Conservation (phyloP, 192 early-diverging fungal species). For the Dissophora globulifera region DNA sequence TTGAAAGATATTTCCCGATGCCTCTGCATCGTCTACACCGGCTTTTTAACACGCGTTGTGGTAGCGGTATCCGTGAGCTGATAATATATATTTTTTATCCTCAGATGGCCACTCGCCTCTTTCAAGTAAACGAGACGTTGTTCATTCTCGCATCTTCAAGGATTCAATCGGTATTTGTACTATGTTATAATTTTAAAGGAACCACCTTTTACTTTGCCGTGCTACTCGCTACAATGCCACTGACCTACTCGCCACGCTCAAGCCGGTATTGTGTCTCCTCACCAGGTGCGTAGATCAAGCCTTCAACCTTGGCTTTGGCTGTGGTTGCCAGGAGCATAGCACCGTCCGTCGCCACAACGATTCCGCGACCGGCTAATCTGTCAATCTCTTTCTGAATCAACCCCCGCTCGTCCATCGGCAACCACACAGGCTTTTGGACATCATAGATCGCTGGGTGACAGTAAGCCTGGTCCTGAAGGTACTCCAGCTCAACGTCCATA, state of each 20-base stretch:
- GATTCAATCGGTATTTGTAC: too few species aligned
- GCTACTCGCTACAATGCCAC: too few species aligned
- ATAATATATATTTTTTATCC: too few species aligned
- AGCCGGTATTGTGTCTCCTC: constrained; percentile 39
- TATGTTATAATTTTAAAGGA: too few species aligned
- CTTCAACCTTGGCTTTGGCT: constrained; percentile 26
- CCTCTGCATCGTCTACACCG: too few species aligned
- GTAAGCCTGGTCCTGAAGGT: constrained; percentile 49
- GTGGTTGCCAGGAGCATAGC: constrained; percentile 27
- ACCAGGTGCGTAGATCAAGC: constrained; percentile 43
- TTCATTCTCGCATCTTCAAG: too few species aligned
- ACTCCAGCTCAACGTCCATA: constrained; percentile 14
- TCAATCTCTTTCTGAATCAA: constrained; percentile 50
- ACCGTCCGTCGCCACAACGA: constrained; percentile 41
- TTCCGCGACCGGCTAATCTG: constrained; percentile 30
- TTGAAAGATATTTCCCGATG: too few species aligned
- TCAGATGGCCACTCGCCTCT: too few species aligned
- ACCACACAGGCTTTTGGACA: constrained; percentile 57
- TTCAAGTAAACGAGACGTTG: too few species aligned
- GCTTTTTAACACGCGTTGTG: too few species aligned
- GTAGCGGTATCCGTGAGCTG: too few species aligned
- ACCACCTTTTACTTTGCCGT: too few species aligned
- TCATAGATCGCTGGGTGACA: constrained; percentile 55
- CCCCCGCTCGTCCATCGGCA: constrained; percentile 59
- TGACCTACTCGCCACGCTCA: constrained; percentile 40